These are phyloP conservation scores for Cystofilobasidium ferigula DNA, from an alignment of 768 basidiomycete genomes.

Conservation along the genomic window DNA sequence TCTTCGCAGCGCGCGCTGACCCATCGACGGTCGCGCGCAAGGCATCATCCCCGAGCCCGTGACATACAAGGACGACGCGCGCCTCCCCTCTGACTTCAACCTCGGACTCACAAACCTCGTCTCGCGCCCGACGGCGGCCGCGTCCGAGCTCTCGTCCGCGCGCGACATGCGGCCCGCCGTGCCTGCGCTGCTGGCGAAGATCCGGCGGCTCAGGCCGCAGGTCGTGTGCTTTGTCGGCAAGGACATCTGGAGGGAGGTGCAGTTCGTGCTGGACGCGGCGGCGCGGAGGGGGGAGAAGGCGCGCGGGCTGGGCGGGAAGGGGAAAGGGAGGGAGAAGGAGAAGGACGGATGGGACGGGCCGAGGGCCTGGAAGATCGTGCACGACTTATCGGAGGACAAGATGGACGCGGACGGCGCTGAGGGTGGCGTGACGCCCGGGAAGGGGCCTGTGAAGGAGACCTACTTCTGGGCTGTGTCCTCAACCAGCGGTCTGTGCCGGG, in stretches of 20 bases:
- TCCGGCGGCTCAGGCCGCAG: slow-evolving; percentile 49
- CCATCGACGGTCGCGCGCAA: slow-evolving; percentile 53
- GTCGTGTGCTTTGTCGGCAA: slow-evolving; percentile 72
- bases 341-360: slow-evolving; percentile 1
- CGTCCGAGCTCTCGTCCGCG: slow-evolving; percentile 35
- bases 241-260: slow-evolving; percentile 48
- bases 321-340: not conserved
- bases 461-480: slow-evolving; percentile 15
- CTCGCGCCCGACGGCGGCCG: slow-evolving; percentile 56
- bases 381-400: not conserved
- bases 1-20: slow-evolving; percentile 32
- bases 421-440: too few species aligned
- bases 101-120: slow-evolving; percentile 73
- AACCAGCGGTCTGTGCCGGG: not conserved
- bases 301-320: not conserved
- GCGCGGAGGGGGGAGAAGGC: too few species aligned
- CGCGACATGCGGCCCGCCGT: slow-evolving; percentile 43
- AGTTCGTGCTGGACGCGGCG: slow-evolving; percentile 29
- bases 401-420: too few species aligned
- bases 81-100: slow-evolving; percentile 50
- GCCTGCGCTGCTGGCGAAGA: slow-evolving; percentile 51
- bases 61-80: slow-evolving; percentile 26
- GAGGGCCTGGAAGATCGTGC: slow-evolving; percentile 17
- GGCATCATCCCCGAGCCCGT: slow-evolving; percentile 39
- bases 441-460: slow-evolving; percentile 6